Conservation (phyloP, 257 asterid genomes). For the Nicotiana undulata region DNA sequence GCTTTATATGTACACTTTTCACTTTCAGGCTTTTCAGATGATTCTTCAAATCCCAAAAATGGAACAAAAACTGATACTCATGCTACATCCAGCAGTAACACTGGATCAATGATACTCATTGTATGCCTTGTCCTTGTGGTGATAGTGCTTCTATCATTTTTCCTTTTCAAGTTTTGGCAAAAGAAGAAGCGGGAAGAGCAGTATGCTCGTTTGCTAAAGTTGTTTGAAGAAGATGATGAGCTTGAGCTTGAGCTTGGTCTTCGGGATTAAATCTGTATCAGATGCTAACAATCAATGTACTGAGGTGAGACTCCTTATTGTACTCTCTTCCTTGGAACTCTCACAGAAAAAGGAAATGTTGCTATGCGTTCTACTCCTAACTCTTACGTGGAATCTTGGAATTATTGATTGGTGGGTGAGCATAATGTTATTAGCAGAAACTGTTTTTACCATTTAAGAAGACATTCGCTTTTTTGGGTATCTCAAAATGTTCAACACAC, state of each 20-base stretch:
- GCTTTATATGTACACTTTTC: conserved; percentile 3
- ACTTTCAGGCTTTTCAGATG: conserved; percentile 49
- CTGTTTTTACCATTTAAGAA: background rate
- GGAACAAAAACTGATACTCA: conserved; percentile 30
- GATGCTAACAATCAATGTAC: conserved; percentile 10
- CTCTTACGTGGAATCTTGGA: background rate
- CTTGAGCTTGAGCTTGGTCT: conserved; percentile 94
- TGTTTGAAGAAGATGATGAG: conserved; percentile 92
- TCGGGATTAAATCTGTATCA: conserved; percentile 44
- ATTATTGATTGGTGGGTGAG: background rate
- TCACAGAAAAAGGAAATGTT: background rate
- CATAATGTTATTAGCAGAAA: background rate
- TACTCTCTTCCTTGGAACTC: conserved; percentile 9
- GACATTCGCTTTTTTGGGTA: background rate
- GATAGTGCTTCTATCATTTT: conserved; percentile 40
- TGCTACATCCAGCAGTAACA: conserved; percentile 30
- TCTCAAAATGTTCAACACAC: background rate
- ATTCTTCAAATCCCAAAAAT: conserved; percentile 34
- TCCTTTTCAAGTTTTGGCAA: conserved; percentile 72
- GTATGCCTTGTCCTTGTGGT: conserved; percentile 35
- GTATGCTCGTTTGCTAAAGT: conserved; percentile 74
- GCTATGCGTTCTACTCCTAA: background rate
- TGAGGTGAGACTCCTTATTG: conserved; percentile 32
- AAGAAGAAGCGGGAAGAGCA: conserved; percentile 87
- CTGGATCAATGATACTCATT: conserved; percentile 37